Percentiles rank a stretch among this genome's conserved stretches.
Evolutionary conservation across 2,329 filamentous ascomycete genomes (phyloP).

Genomic region (Ophiostoma fasciatum): DNA sequence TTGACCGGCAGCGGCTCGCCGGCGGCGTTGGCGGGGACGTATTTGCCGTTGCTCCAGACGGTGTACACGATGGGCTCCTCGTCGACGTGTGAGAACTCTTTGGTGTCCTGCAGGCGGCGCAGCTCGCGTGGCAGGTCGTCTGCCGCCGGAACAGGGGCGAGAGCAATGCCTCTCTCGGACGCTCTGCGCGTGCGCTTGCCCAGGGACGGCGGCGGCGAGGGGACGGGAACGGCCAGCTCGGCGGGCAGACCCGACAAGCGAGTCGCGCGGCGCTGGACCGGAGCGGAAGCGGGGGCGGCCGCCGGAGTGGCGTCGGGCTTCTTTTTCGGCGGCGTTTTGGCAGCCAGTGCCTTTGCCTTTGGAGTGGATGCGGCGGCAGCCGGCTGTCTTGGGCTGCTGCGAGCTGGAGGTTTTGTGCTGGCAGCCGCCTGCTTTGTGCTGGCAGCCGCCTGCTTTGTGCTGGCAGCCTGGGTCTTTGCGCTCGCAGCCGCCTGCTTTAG

Average conservation of each 20-base stretch:
- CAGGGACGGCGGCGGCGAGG: constrained; percentile 34
- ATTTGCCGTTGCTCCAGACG: constrained; percentile 52
- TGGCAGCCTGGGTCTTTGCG: no score
- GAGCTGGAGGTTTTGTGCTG: no score
- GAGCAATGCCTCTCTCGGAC: constrained; percentile 16
- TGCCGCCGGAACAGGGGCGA: no score
- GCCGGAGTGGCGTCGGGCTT: not conserved
- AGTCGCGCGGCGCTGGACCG: constrained; percentile 23
- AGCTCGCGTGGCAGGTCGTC: constrained; percentile 32
- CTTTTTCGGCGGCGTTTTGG: not conserved
- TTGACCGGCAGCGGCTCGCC: constrained; percentile 20
- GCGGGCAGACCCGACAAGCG: constrained; percentile 28
- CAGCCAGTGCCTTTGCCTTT: no score
- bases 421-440: no score
- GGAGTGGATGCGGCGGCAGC: no score
- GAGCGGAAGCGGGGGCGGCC: not conserved
- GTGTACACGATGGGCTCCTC: constrained; percentile 41
- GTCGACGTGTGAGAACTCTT: constrained; percentile 46
- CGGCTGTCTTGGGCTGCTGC: no score
- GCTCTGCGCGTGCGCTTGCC: constrained; percentile 45
- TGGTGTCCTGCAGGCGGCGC: constrained; percentile 43
- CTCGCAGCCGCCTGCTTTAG: no score
- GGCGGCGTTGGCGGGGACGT: constrained; percentile 26
- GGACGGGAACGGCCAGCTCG: constrained; percentile 28
- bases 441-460: no score